Evolutionary conservation across 2,329 filamentous ascomycete species (phyloP).

Genomic region (Microdochium bolleyi): DNA sequence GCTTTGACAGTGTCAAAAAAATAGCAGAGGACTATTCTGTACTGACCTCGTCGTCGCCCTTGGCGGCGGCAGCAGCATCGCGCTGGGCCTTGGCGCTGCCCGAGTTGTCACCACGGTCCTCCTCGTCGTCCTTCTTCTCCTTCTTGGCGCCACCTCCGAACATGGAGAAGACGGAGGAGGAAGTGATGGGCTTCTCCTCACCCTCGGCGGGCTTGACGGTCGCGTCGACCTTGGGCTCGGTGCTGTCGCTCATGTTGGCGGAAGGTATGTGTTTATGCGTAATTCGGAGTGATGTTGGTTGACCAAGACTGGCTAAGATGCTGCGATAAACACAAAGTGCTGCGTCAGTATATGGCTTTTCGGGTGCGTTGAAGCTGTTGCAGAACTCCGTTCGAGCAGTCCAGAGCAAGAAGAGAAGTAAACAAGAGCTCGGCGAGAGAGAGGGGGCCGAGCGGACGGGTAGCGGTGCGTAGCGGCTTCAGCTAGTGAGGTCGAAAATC

Average conservation of each 20-base stretch:
- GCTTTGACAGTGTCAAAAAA: slow-evolving; percentile 2
- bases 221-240: slow-evolving; percentile 48
- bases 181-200: slow-evolving; percentile 36
- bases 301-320: neutral
- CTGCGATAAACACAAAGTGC: too few species aligned
- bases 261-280: slow-evolving; percentile 1
- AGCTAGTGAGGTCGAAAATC: neutral
- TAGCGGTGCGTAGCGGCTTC: neutral
- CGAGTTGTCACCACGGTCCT: slow-evolving; percentile 78
- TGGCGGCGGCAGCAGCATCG: slow-evolving; percentile 51
- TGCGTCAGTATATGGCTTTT: slow-evolving; percentile 20
- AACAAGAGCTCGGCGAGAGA: neutral
- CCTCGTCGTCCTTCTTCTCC: slow-evolving; percentile 80
- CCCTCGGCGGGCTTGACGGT: slow-evolving; percentile 29
- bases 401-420: slow-evolving; percentile 19
- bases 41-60: slow-evolving; percentile 45
- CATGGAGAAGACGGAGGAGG: slow-evolving; percentile 85
- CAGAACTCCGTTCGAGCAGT: slow-evolving; percentile 35
- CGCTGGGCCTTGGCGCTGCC: slow-evolving; percentile 79
- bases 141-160: slow-evolving; percentile 97
- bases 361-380: slow-evolving; percentile 40
- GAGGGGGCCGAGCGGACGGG: neutral
- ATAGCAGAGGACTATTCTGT: too few species aligned
- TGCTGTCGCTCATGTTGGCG: slow-evolving; percentile 40
- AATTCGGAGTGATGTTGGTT: slow-evolving; percentile 1